Evolutionary conservation across 441 rosid genomes (phyloP).

Genomic region (Erodium moschatum): DNA sequence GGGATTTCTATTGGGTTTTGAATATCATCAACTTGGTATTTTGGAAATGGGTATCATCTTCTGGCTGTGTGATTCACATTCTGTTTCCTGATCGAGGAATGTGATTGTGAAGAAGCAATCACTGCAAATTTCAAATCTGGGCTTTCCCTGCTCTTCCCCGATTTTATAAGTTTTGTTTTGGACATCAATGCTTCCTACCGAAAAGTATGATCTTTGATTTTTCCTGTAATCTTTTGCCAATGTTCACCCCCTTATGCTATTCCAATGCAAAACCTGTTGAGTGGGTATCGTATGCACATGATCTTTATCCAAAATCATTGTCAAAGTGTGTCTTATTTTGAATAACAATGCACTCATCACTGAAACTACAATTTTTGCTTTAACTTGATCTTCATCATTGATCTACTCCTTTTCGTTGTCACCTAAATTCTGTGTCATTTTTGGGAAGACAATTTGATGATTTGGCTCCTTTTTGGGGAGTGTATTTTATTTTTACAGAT

Average conservation of each 20-base stretch:
- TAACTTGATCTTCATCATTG: not conserved
- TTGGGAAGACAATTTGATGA: not conserved
- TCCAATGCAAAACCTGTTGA: not conserved
- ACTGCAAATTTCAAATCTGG: not conserved
- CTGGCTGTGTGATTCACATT: not conserved
- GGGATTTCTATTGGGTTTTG: constrained; percentile 6
- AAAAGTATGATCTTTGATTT: no score
- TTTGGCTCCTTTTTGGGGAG: not conserved
- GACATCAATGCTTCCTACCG: not conserved
- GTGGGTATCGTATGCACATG: not conserved
- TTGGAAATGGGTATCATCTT: not conserved
- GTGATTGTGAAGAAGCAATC: no score
- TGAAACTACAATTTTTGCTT: no score
- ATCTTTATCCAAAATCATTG: not conserved
- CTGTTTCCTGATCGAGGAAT: not conserved
- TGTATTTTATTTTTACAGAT: not conserved
- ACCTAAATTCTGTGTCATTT: not conserved
- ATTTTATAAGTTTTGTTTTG: not conserved
- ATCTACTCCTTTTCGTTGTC: no score
- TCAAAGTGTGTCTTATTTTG: not conserved
- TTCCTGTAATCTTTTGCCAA: no score
- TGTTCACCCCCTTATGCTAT: no score
- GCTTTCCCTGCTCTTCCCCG: not conserved
- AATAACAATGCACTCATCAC: not conserved
- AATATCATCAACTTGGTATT: not conserved